Base-by-base conservation (phyloP, 2,329 filamentous ascomycete genomes). In the Aspergillus oerlinghausenensis region DNA sequence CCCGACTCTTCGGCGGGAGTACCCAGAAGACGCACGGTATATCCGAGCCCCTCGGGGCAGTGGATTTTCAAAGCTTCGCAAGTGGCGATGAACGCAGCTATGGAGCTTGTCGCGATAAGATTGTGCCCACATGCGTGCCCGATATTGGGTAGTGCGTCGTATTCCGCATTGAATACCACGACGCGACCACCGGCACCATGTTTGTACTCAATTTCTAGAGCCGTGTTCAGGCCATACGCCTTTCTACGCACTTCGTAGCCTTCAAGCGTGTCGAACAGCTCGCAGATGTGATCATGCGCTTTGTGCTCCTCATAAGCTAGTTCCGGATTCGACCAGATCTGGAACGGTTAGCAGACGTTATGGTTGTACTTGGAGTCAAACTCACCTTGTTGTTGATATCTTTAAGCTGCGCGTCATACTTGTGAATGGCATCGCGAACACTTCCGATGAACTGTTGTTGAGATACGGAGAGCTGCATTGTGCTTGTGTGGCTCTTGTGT, bases 201-300 rank as follows among this genome's bases (percentile, higher is more conserved):
- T 1, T 57, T 64, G 48, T 65, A 70, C 23, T 78, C 72, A 21
- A 77, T 74, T 49, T 78, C 75, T 54, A 84, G 81, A 10, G 79
- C 73, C 0, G 81, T 84, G 9, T 75, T 68, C 1, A 84, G 58
- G 3, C 75, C 80, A 64, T 80, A 81, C 0, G 77, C 76, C 47
- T 78, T 74, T 1, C 74, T 73, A 2, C 66, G 75, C 7, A 82
- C 76, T 0, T 63, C 50, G 59, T 78, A 80, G 0, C 76, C 79
- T 8, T 75, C 71, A 0, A 71, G 26, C 59, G 57, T 51, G 69
- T 70, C 11, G 79, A 72, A 61, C 69, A 73, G 14, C 60, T 54
- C 60, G 17, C 76, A 75, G 42, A 84, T 77, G 10, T 71, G 73
- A 40, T 80, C 73, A 58, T 83, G 80, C 1, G 82, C 81, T n/a